A percentile compares a stretch with the other conserved stretches of the same genome.
Evolutionary conservation across 148 eudicot genomes (phyloP).

Genomic region (Selenicereus undatus): DNA sequence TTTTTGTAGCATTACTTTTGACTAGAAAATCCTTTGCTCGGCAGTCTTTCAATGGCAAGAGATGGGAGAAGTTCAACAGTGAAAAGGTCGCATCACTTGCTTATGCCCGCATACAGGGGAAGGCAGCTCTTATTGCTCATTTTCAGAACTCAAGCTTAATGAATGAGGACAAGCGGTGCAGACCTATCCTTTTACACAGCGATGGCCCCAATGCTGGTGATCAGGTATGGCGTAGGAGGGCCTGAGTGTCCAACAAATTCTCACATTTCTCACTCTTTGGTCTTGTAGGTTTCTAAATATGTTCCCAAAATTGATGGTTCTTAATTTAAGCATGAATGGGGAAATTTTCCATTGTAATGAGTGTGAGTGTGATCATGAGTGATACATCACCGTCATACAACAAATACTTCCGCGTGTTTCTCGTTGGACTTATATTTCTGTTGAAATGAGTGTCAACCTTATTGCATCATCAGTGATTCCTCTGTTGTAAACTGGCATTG

Average conservation of each 20-base stretch:
- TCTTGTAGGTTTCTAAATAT: background rate
- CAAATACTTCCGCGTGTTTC: background rate
- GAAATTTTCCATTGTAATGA: background rate
- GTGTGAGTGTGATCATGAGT: too few species aligned
- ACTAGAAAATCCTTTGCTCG: background rate
- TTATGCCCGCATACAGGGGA: conserved; percentile 89
- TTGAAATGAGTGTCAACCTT: background rate
- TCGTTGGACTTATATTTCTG: background rate
- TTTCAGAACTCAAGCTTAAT: conserved; percentile 97
- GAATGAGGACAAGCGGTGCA: conserved; percentile 96
- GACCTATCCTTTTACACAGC: conserved; percentile 82
- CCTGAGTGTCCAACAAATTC: background rate
- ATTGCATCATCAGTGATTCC: background rate
- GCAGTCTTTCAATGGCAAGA: conserved; percentile 82
- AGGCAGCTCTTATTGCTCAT: conserved; percentile 78
- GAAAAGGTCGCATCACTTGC: conserved; percentile 90
- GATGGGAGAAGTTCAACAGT: conserved; percentile 94
- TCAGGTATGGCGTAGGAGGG: conserved; percentile 46
- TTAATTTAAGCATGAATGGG: background rate
- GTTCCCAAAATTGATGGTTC: background rate
- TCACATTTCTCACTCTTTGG: background rate
- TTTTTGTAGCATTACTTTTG: background rate
- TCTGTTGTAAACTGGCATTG: background rate
- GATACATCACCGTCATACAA: background rate
- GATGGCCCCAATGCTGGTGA: conserved; percentile 91